These are phyloP conservation scores for Fremontodendron californicum DNA, from an alignment of 345 rosid genomes.

Conservation along the genomic window DNA sequence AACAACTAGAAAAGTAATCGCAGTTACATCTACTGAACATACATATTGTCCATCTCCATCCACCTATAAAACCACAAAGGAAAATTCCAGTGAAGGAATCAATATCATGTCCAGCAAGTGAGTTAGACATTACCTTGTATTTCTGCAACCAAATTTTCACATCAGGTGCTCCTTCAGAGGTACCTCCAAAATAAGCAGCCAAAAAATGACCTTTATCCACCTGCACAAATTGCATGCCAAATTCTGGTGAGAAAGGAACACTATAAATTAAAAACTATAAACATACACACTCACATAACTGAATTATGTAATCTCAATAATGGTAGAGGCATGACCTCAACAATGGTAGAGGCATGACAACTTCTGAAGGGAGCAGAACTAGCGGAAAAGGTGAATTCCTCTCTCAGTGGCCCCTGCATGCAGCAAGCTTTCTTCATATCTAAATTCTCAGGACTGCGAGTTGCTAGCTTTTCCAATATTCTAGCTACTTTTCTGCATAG, in stretches of 20 bases:
- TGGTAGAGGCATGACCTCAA: constrained; percentile 44
- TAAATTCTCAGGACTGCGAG: constrained; percentile 14
- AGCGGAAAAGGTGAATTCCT: constrained; percentile 63
- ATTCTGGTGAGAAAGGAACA: constrained; percentile 2
- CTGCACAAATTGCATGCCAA: constrained; percentile 31
- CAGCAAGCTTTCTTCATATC: constrained; percentile 29
- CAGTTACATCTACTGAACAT: neutral
- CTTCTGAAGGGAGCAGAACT: constrained; percentile 76
- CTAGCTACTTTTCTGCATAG: neutral
- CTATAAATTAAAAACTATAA: neutral
- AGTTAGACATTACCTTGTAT: constrained; percentile 43
- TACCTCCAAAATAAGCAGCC: constrained; percentile 70
- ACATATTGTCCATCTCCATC: neutral
- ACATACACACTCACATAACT: neutral
- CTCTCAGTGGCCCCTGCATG: constrained; percentile 29
- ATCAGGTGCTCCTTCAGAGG: constrained; percentile 60
- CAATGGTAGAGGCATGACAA: constrained; percentile 90
- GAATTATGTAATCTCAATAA: neutral
- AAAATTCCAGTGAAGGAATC: neutral
- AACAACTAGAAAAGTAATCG: neutral
- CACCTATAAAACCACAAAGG: neutral
- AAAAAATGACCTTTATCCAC: constrained; percentile 62
- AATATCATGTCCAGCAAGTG: neutral
- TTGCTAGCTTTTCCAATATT: neutral
- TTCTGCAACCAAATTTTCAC: constrained; percentile 65